Evolutionary conservation across 1,139 yeast species (phyloP).

Genomic region (Diutina neorugosa): DNA sequence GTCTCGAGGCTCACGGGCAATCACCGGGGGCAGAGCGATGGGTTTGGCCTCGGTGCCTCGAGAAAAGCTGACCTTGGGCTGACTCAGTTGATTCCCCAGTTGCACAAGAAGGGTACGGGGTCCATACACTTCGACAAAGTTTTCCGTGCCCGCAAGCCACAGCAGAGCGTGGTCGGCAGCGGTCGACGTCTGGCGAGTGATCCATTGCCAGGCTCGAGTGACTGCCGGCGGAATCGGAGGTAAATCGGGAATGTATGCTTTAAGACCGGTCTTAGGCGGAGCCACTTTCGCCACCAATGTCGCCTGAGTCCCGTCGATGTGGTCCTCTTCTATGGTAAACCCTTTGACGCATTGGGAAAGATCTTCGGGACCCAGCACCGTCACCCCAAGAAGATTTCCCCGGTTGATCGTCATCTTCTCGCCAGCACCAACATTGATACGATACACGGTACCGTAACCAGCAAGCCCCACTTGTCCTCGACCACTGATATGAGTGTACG

Average conservation of each 20-base stretch:
- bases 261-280: not conserved
- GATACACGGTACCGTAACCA: constrained; percentile 46
- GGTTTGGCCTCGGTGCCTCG: not conserved
- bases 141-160: constrained; percentile 19
- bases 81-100: not conserved
- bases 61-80: not conserved
- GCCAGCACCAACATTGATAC: constrained; percentile 27
- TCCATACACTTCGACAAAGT: constrained; percentile 38
- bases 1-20: not conserved
- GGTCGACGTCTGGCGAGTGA: not conserved
- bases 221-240: not conserved
- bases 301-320: not conserved
- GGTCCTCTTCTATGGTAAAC: constrained; percentile 5
- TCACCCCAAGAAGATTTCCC: constrained; percentile 36
- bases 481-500: constrained; percentile 40
- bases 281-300: not conserved
- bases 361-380: constrained; percentile 39
- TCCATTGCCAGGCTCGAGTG: not conserved
- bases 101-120: constrained; percentile 45
- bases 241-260: not conserved
- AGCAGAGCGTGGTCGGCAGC: not conserved
- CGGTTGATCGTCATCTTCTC: constrained; percentile 41
- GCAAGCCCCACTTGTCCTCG: constrained; percentile 47
- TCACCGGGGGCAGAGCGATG: not conserved
- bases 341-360: constrained; percentile 24